Evolutionary conservation across 2,329 filamentous ascomycete species (phyloP), one percentile per base, ranked within the genome.

Genomic region (Fusarium chaquense): DNA sequence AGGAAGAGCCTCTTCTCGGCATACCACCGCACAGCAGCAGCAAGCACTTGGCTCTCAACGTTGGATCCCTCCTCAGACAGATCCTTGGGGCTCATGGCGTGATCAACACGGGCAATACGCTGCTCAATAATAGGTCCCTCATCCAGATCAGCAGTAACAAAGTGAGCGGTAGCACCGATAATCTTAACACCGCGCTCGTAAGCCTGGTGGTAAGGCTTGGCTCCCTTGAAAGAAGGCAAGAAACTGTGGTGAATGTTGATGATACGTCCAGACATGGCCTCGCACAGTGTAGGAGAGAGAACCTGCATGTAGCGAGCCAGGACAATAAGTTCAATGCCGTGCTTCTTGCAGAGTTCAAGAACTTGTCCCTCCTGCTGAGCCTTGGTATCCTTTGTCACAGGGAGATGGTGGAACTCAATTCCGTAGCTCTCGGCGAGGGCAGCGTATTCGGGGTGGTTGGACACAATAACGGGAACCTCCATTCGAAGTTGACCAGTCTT

Each of bases 171-270:
- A 26, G 93, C 93, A 62, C 93, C 93, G 60, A 94, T 94, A 73
- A 96, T 95, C 86, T 96, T 96, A 71, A 96, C 93, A 64, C 93
- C 93, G 30, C 92, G 88, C 69, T 95, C 92, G 77, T 92, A 94
- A 10, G 93, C 93, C 84, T 96, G 93, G 80, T 95, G 93, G 81
- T 96, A 96, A 5, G 93, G 93, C 81, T 93, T 93, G 32, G 93
- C 93, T 65, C 93, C 93, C 85, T 96, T 96, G 87, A 96, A 96
- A 12, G 87, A 90, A 0, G 93, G 93, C 85, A 96, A 79, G 87
- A 96, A 96, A 72, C 88, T 91, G 83, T 96, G 93, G 82, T 96
- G 93, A 80, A 96, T 95, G 83, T 96, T 96, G 90, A 96, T 95
- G 82, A 96, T 96, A 78, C 89, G 90, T 62, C 93, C 93, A 52